Evolutionary conservation across 306 rosid species (phyloP).

Genomic region (Elaeagnus macrophylla): DNA sequence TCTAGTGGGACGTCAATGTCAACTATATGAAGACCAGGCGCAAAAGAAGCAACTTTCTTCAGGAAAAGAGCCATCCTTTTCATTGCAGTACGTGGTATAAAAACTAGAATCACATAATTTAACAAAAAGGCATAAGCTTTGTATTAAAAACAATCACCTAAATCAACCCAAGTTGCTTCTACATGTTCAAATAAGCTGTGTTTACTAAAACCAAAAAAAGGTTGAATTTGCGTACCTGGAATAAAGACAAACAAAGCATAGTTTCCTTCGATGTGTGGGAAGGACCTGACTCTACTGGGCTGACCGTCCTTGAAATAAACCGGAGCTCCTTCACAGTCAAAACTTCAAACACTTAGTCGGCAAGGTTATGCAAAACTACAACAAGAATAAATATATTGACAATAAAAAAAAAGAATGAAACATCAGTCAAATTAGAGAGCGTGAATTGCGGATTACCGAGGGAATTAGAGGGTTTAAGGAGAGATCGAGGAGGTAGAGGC

Average conservation of each 20-base stretch:
- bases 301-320: slow-evolving; percentile 30
- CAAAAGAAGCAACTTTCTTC: slow-evolving; percentile 47
- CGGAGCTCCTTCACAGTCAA: slow-evolving; percentile 31
- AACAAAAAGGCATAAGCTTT: neutral
- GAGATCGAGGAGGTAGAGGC: slow-evolving; percentile 68
- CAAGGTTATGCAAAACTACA: too few species aligned
- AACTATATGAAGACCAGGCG: slow-evolving; percentile 53
- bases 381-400: too few species aligned
- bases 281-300: slow-evolving; percentile 58
- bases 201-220: neutral
- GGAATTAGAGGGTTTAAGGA: slow-evolving; percentile 42
- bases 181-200: too few species aligned
- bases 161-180: too few species aligned
- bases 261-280: slow-evolving; percentile 82
- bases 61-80: slow-evolving; percentile 53
- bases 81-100: slow-evolving; percentile 46
- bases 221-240: slow-evolving; percentile 42
- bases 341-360: slow-evolving; percentile 20
- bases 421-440: too few species aligned
- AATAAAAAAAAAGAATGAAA: too few species aligned
- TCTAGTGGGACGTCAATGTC: slow-evolving; percentile 59
- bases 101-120: slow-evolving; percentile 35
- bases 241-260: slow-evolving; percentile 70
- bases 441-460: slow-evolving; percentile 26
- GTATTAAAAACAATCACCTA: too few species aligned